phyloP scores from a whole-genome alignment of 2,329 filamentous ascomycete genomes.

The Talaromyces pinophilus region DNA sequence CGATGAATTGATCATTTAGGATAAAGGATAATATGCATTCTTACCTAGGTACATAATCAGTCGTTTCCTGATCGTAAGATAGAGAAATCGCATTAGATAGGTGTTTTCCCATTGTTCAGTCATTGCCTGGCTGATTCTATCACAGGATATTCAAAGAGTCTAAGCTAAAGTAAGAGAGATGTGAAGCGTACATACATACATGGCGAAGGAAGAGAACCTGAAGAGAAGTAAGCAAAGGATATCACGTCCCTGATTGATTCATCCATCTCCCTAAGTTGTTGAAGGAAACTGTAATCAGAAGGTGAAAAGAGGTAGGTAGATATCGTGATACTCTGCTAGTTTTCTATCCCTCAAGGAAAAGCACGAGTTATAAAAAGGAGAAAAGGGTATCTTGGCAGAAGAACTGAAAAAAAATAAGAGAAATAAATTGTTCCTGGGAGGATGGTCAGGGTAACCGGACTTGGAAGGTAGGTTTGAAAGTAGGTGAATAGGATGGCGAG shows the following conservation, averaged over 20 bases:
- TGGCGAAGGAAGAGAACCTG: neutral
- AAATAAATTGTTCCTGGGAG: neutral
- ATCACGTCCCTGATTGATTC: neutral
- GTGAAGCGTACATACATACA: neutral
- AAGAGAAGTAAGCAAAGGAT: neutral
- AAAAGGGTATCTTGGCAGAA: constrained; percentile 4
- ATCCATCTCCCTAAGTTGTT: too few relatives aligned
- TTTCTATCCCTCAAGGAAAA: neutral
- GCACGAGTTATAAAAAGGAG: neutral
- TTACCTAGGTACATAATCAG: too few relatives aligned
- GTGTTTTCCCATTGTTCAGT: neutral
- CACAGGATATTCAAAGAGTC: neutral
- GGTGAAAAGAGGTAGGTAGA: too few relatives aligned
- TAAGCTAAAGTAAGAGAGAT: neutral
- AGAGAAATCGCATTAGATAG: too few relatives aligned
- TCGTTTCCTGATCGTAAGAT: too few relatives aligned
- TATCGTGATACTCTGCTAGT: too few relatives aligned
- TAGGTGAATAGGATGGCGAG: neutral
- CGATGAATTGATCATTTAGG: too few relatives aligned
- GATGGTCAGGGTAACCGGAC: neutral
- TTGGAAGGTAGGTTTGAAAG: neutral
- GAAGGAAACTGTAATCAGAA: too few relatives aligned
- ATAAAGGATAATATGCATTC: too few relatives aligned
- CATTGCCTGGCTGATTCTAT: neutral
- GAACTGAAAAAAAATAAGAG: neutral